These are phyloP conservation scores for Usnea hakonensis DNA, from an alignment of 495 filamentous ascomycete genomes.

Conservation along the genomic window DNA sequence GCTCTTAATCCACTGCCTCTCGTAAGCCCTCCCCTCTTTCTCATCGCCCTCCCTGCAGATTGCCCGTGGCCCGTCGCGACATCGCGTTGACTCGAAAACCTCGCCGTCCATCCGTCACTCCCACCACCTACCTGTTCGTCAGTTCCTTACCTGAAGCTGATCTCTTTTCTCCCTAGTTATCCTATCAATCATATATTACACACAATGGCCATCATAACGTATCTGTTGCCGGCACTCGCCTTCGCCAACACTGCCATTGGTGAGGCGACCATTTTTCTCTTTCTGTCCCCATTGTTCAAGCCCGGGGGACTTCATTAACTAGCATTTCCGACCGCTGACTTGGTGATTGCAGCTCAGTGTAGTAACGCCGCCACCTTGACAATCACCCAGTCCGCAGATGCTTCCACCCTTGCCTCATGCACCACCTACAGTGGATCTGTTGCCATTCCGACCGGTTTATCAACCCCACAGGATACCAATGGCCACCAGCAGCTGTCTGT, in stretches of 20 bases:
- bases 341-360: conserved; percentile 32
- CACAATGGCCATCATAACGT: conserved; percentile 69
- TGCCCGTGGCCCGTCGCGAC: not conserved
- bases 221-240: conserved; percentile 68
- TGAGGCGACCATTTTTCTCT: conserved; percentile 37
- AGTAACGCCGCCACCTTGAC: conserved; percentile 30
- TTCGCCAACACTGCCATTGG: conserved; percentile 57
- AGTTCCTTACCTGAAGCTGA: conserved; percentile 7
- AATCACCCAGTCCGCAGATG: conserved; percentile 45
- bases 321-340: conserved; percentile 5
- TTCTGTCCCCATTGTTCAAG: not conserved
- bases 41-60: not conserved
- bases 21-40: conserved; percentile 5
- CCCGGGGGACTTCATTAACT: not conserved
- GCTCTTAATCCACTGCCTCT: conserved; percentile 18
- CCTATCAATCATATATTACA: conserved; percentile 28
- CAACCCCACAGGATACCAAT: conserved; percentile 45
- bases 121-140: not conserved
- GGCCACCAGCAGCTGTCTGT: conserved; percentile 32
- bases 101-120: conserved; percentile 14
- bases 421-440: conserved; percentile 61
- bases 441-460: conserved; percentile 48
- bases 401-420: conserved; percentile 58
- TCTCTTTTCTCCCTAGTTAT: conserved; percentile 11
- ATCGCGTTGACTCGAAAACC: conserved; percentile 4